Evolutionary conservation across 148 eudicot species (phyloP), one percentile per base, ranked within the genome.

Genomic region (Rhododendron simsii): DNA sequence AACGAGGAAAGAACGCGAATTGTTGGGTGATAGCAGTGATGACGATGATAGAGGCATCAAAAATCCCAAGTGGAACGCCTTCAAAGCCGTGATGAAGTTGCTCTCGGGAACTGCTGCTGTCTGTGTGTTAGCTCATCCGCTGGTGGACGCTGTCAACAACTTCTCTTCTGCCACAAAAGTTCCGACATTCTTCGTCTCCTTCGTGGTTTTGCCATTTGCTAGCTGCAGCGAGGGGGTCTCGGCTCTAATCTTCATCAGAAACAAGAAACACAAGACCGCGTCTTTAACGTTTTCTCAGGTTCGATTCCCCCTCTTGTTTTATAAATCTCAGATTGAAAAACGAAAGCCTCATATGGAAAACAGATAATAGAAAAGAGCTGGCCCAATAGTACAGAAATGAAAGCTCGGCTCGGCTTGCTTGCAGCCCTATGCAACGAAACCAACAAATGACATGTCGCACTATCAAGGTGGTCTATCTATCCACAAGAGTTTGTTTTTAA

Each of bases 261-360:
- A 80, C 18, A 80, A 80, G 82, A 80, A 30, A 50, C 82, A 80
- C 12, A 80, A 50, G 63, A 80, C 82, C 1, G 82, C 82, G 0
- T 80, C 82, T 48, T 28, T 80, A 47, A 50, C 82, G 16, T 80
- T 48, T 80, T 80, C 82, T 50, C 82, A 80, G 81, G 81, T 78
- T 28, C 2, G 51, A 41, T 77, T 23, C 51, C 12, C 79, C 15
- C 28, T 80, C 8, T 7, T 28, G 16, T 80, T 80, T 50, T 2
- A 16, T 48, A 8, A 75, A 16, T 75, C 37, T 39, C 45, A 41
- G 6, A 21, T 12, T 0, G 1, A 7, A 9, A 78, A 47, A n/a
- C 11, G 3, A 2, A 21, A 23, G 20, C 61, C 48, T 47, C 48
- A 47, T 16, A 55, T 21, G 1, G 20, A 55, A 16, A 15, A 16